Conservation (phyloP, 1,284 basidiomycete species). For the Apiotrichum siamense region DNA sequence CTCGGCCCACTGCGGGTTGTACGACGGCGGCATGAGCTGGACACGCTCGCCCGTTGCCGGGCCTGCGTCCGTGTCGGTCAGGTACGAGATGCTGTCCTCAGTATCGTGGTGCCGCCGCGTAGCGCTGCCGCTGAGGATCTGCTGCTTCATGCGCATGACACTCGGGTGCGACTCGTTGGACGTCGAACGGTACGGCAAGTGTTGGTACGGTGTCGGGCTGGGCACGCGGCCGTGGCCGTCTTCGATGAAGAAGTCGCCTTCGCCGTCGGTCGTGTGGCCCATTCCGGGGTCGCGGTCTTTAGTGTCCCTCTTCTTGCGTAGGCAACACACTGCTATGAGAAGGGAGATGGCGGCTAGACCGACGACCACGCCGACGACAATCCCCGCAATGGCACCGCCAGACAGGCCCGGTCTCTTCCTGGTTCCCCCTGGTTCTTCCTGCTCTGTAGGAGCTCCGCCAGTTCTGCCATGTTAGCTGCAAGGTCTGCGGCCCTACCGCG, state of each 20-base stretch:
- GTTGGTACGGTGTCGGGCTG: too few relatives aligned
- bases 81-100: background rate
- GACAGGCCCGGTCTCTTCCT: constrained; percentile 3
- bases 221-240: too few relatives aligned
- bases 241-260: too few relatives aligned
- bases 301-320: too few relatives aligned
- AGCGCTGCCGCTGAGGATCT: background rate
- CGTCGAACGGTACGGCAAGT: background rate
- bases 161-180: background rate
- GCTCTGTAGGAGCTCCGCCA: too few relatives aligned
- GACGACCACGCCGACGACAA: constrained; percentile 14
- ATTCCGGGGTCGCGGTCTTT: too few relatives aligned
- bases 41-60: background rate
- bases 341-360: constrained; percentile 2
- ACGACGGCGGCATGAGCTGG: background rate
- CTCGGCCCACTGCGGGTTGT: background rate
- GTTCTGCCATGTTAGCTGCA: too few relatives aligned
- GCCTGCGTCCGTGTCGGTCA: background rate
- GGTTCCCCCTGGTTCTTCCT: too few relatives aligned
- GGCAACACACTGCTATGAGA: too few relatives aligned
- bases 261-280: too few relatives aligned
- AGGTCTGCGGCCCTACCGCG: too few relatives aligned
- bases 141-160: background rate
- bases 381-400: constrained; percentile 12
- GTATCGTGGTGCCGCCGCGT: background rate